These are phyloP conservation scores for Thelonectria discophora DNA, from an alignment of 2,329 filamentous ascomycete species.

Conservation along the genomic window DNA sequence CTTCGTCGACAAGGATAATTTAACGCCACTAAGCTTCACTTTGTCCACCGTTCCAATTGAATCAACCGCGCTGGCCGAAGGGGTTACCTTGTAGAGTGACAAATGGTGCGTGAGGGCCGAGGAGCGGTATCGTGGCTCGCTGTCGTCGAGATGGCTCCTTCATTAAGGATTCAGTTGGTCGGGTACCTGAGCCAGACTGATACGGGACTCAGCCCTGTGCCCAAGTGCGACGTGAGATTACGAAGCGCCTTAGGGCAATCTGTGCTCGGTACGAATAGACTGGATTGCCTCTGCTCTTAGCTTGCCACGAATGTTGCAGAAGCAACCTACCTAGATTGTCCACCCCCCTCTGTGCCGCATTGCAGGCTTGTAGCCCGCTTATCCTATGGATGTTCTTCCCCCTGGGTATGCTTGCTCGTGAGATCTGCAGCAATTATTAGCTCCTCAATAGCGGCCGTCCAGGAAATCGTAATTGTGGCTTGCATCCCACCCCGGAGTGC, in stretches of 20 bases:
- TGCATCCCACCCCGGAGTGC: conserved; percentile 5
- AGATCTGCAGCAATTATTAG: conserved; percentile 26
- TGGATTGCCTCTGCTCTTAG: not conserved
- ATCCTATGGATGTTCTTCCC: not conserved
- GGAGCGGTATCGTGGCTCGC: not conserved
- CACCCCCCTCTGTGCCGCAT: conserved; percentile 15
- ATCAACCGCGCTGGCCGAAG: conserved; percentile 16
- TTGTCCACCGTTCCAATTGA: conserved; percentile 15
- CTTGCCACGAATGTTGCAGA: not conserved
- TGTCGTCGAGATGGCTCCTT: not conserved
- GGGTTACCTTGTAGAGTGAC: conserved; percentile 6
- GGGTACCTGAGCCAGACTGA: not conserved
- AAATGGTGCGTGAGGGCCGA: not conserved
- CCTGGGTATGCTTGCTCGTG: conserved; percentile 5
- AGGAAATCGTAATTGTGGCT: conserved; percentile 6
- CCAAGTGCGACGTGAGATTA: not conserved
- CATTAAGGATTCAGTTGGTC: not conserved
- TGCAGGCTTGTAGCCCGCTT: conserved; percentile 10
- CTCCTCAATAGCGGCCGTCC: conserved; percentile 17
- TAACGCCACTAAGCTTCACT: conserved; percentile 21
- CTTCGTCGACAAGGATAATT: conserved; percentile 20
- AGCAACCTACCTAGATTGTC: not conserved
- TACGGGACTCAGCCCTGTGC: conserved; percentile 10
- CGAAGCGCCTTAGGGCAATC: not conserved
- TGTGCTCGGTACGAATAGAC: not conserved